Conservation (phyloP, 2,329 filamentous ascomycete species). For the Colletotrichum scovillei region DNA sequence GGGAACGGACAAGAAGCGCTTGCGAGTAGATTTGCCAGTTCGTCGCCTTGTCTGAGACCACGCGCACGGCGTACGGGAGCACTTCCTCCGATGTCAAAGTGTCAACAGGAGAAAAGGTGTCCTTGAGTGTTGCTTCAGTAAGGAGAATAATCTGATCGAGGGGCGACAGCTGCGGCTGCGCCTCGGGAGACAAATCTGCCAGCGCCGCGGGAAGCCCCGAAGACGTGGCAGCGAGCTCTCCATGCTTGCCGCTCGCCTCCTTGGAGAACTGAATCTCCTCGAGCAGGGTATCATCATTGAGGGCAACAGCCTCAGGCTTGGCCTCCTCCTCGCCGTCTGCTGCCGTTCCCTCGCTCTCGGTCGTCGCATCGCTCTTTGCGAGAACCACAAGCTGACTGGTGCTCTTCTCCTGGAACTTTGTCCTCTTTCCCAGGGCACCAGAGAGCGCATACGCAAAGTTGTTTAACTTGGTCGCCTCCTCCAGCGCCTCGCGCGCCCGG, state of each 20-base stretch:
- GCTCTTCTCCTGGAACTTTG: slow-evolving; percentile 81
- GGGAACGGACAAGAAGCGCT: slow-evolving; percentile 86
- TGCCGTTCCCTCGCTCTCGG: slow-evolving; percentile 25
- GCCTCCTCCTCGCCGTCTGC: slow-evolving; percentile 40
- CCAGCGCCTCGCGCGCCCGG: slow-evolving; percentile 78
- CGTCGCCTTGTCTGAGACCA: slow-evolving; percentile 87
- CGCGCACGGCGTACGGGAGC: slow-evolving; percentile 87
- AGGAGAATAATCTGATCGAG: slow-evolving; percentile 92
- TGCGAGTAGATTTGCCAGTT: slow-evolving; percentile 99
- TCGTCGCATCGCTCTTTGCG: slow-evolving; percentile 72
- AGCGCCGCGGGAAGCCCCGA: slow-evolving; percentile 69
- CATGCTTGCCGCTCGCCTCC: slow-evolving; percentile 51
- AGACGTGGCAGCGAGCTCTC: slow-evolving; percentile 48
- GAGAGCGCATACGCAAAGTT: slow-evolving; percentile 85
- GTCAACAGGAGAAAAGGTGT: slow-evolving; percentile 85
- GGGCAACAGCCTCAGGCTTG: slow-evolving; percentile 75
- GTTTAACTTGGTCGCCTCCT: slow-evolving; percentile 73
- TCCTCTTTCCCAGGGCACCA: slow-evolving; percentile 87
- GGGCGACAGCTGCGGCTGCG: slow-evolving; percentile 84
- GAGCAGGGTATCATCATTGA: slow-evolving; percentile 94
- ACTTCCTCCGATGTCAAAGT: slow-evolving; percentile 94
- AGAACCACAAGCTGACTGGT: slow-evolving; percentile 92
- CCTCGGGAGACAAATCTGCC: slow-evolving; percentile 75
- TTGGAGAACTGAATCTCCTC: slow-evolving; percentile 82
- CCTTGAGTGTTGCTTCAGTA: slow-evolving; percentile 88